Percentiles rank a stretch among this genome's conserved stretches.
Evolutionary conservation across 2,329 filamentous ascomycete species (phyloP).

Genomic region (Myriosclerotinia duriaeana): DNA sequence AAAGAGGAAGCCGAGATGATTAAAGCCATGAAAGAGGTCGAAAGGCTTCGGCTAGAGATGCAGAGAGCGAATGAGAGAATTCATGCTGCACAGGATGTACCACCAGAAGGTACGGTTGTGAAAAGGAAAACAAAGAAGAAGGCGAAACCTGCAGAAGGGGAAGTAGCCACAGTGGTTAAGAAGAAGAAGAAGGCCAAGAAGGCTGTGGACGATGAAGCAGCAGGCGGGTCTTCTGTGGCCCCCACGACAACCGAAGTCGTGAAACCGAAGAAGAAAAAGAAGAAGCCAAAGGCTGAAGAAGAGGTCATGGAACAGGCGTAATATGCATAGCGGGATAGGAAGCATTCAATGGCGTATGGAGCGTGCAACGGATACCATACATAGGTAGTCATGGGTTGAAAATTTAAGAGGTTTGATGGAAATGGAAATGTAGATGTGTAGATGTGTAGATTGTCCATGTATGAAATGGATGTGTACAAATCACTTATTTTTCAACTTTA

Average conservation of each 20-base stretch:
- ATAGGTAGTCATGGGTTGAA: constrained; percentile 10
- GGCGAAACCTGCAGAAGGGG: constrained; percentile 33
- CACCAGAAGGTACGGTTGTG: constrained; percentile 60
- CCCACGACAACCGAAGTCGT: constrained; percentile 29
- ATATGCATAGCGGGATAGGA: constrained; percentile 16
- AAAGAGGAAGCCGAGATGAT: constrained; percentile 87
- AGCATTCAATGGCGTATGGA: constrained; percentile 26
- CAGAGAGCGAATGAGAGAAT: constrained; percentile 76
- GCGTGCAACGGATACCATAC: constrained; percentile 19
- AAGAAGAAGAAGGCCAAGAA: constrained; percentile 55
- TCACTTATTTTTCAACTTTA: background rate
- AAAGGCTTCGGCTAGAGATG: constrained; percentile 85
- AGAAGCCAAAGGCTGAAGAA: constrained; percentile 34
- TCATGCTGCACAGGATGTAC: constrained; percentile 65
- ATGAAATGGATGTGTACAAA: background rate
- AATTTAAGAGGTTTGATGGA: background rate
- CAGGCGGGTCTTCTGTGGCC: constrained; percentile 27
- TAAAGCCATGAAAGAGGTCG: constrained; percentile 83
- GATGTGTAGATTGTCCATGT: background rate
- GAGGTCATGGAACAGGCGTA: constrained; percentile 20
- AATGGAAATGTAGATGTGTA: constrained; percentile 9
- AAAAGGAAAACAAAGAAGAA: constrained; percentile 59
- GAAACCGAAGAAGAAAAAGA: constrained; percentile 51
- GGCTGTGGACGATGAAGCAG: constrained; percentile 36
- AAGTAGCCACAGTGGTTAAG: constrained; percentile 29